Base-by-base conservation (phyloP, 163 green algal genomes). In the Chlorella variabilis region DNA sequence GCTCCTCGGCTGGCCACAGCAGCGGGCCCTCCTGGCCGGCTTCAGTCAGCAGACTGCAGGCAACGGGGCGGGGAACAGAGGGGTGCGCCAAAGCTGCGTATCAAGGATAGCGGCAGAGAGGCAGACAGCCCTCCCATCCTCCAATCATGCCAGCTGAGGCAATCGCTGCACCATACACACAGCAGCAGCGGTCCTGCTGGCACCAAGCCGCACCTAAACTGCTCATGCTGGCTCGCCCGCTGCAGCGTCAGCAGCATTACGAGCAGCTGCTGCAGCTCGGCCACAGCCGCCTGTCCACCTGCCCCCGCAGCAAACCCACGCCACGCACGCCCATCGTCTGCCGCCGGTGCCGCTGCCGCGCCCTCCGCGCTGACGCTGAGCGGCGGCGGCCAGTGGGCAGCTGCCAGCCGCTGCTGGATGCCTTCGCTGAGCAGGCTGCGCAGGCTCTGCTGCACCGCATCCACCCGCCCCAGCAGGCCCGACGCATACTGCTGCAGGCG, bases 1-100 rank as follows among this genome's bases (percentile, higher is more conserved):
- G 66, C 80, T 85, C 80, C 48, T 88, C 75, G 0, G 87, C 81
- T 27, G 65, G 75, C 83, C 88, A 89, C 74, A 92, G 81, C 74
- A 78, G 49, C 31, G 85, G 86, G 5, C 27, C 54, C 34, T 83
- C 71, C 59, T 77, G 45, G 54, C 42, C 42, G 33, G 62, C 68
- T 31, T 77, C 73, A 18, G 1, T 70, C 25, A 84, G 77, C 1
- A 39, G n/a, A 27, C 45, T 77, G 70, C 48, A 65, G 54, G 11
- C 11, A 54, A 23, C 11, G 45, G 11, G n/a, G n/a, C n/a, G n/a
- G n/a, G n/a, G n/a, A n/a, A n/a, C n/a, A n/a, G n/a, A n/a, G n/a
- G n/a, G n/a, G n/a, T n/a, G n/a, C n/a, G n/a, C n/a, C n/a, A n/a
- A n/a, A n/a, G n/a, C n/a, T n/a, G n/a, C n/a, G n/a, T n/a, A n/a